These are phyloP conservation scores for Rubroboletus pulcherrimus DNA, from an alignment of 768 basidiomycete genomes.

Conservation along the genomic window DNA sequence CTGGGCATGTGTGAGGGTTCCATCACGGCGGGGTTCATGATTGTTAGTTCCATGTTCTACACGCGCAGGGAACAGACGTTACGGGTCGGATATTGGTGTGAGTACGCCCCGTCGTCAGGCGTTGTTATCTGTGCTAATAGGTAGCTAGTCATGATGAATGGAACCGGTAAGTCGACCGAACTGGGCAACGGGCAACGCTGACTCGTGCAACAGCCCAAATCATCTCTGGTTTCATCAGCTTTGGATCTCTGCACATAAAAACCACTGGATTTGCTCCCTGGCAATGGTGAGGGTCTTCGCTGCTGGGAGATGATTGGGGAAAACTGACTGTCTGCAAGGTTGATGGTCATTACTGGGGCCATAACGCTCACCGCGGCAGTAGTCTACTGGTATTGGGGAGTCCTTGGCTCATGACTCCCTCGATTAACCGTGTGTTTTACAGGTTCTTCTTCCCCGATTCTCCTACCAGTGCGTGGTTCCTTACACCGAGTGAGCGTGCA, in stretches of 20 bases:
- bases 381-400: slow-evolving; percentile 46
- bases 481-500: slow-evolving; percentile 59
- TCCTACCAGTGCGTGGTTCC: slow-evolving; percentile 71
- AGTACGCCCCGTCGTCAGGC: slow-evolving; percentile 22
- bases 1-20: slow-evolving; percentile 71
- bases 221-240: slow-evolving; percentile 64
- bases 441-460: slow-evolving; percentile 74
- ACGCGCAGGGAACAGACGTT: slow-evolving; percentile 66
- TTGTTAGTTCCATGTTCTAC: slow-evolving; percentile 77
- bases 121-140: background rate
- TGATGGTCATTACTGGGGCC: slow-evolving; percentile 67
- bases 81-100: slow-evolving; percentile 76
- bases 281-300: slow-evolving; percentile 52
- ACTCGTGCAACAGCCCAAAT: slow-evolving; percentile 51
- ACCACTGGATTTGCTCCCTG: slow-evolving; percentile 58
- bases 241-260: slow-evolving; percentile 60
- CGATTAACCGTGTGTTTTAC: background rate
- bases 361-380: slow-evolving; percentile 53
- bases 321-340: slow-evolving; percentile 32
- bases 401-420: background rate
- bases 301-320: background rate
- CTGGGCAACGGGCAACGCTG: background rate
- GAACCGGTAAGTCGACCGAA: slow-evolving; percentile 44
- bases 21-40: slow-evolving; percentile 74
- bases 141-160: slow-evolving; percentile 65